Evolutionary conservation across 129 eudicot species (phyloP).

Genomic region (Rutidosis leptorrhynchoides): DNA sequence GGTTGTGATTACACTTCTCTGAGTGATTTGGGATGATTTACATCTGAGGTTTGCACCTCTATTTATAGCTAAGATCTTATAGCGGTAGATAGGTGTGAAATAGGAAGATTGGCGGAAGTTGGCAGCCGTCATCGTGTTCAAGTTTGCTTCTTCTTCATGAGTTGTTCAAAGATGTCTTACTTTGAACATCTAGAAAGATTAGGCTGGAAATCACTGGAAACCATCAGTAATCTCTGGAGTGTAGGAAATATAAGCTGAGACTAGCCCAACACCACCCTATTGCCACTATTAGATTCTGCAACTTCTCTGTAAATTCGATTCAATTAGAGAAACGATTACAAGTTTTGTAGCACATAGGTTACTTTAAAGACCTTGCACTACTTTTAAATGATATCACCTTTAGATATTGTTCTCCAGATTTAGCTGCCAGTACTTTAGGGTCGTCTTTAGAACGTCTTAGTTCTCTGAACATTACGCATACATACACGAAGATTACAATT

Average conservation of each 20-base stretch:
- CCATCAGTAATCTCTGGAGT: slow-evolving; percentile 91
- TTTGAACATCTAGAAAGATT: too few relatives aligned
- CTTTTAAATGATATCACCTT: slow-evolving; percentile 42
- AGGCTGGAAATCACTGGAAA: too few relatives aligned
- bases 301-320: slow-evolving; percentile 52
- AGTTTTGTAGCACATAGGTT: slow-evolving; percentile 8
- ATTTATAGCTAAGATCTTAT: too few relatives aligned
- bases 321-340: neutral
- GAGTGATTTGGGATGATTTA: too few relatives aligned
- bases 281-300: slow-evolving; percentile 78
- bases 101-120: too few relatives aligned
- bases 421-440: slow-evolving; percentile 86
- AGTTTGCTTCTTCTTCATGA: too few relatives aligned
- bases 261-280: slow-evolving; percentile 82
- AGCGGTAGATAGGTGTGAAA: too few relatives aligned
- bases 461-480: slow-evolving; percentile 81
- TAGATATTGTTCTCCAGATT: slow-evolving; percentile 70
- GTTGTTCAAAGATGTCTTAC: too few relatives aligned
- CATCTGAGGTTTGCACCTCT: too few relatives aligned
- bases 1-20: too few relatives aligned
- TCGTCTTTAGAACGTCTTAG: slow-evolving; percentile 58
- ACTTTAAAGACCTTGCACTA: slow-evolving; percentile 8
- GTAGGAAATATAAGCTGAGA: slow-evolving; percentile 82
- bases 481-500: slow-evolving; percentile 3
- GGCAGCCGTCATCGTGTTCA: too few relatives aligned